phyloP scores from a whole-genome alignment of 352 stramenopile genomes.

The Plasmopara muralis region DNA sequence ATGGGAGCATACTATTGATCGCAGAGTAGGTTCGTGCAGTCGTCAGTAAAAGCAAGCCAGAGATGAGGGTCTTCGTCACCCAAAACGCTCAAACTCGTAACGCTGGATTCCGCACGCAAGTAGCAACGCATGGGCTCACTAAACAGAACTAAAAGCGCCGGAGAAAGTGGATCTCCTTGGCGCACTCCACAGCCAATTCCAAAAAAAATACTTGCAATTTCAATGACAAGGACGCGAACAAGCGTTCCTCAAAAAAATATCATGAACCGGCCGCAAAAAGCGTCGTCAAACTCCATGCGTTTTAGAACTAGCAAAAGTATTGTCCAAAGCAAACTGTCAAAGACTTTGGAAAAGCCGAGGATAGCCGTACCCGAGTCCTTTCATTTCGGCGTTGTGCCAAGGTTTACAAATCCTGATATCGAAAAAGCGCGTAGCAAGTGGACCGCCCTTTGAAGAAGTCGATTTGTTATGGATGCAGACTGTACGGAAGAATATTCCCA shows the following conservation, averaged over 20 bases:
- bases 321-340: neutral
- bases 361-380: neutral
- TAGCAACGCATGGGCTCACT: neutral
- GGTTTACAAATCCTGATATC: neutral
- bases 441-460: neutral
- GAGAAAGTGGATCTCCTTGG: neutral
- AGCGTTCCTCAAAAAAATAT: neutral
- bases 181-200: neutral
- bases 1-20: neutral
- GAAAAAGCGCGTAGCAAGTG: neutral
- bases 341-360: neutral
- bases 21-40: neutral
- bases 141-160: neutral
- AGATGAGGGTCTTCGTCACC: neutral
- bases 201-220: neutral
- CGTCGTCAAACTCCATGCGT: neutral
- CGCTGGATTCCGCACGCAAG: neutral
- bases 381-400: neutral
- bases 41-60: neutral
- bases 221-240: neutral
- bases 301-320: neutral
- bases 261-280: neutral
- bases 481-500: neutral
- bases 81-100: neutral
- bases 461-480: neutral